Base-by-base conservation (phyloP, 2,329 filamentous ascomycete genomes). In the Pseudogymnoascus sp. region DNA sequence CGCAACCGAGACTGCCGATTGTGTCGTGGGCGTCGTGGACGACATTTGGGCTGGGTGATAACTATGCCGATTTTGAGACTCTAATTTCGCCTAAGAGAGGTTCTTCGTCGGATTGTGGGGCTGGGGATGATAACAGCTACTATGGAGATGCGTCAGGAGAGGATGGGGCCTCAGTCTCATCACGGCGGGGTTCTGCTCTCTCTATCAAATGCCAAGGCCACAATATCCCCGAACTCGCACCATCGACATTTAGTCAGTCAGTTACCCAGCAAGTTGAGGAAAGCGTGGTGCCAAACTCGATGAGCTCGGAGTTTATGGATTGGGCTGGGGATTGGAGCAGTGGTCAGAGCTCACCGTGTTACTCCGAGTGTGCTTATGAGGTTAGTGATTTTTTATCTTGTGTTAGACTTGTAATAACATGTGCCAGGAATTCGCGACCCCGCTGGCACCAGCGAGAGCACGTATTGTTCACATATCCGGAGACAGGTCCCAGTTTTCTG, bases 321-420 rank as follows among this genome's bases (percentile, higher is more conserved):
- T 68, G 66, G 37, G 71, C 68, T 70, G 63, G 70, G 5, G 68
- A 66, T 60, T 67, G 70, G 40, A 64, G 65, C 5, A 68, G 63
- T 10, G 68, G 65, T 40, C 62, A 57, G 18, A 65, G 63, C 18
- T 18, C 16, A 8, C 7, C 8, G 23, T 31, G 68, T 18, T 40
- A 68, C 5, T 26, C 64, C 42, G 68, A 69, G 16, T 68, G 68
- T 23, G 63, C 68, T 42, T 40, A 64, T 21, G 64, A 69, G 36
- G 71, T 72, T 66, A 57, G 70, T 67, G 4, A 16, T 11, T 4
- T 2, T 1, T 34, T 54, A 16, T 11, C 14, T 64, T 21, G 3
- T 14, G 10, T 18, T 37, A 34, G n/a, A 63, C 42, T 37, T 59
- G 51, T 60, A 40, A 45, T 65, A 36, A 64, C 23, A 26, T 31